Evolutionary conservation across 2,329 filamentous ascomycete genomes (phyloP).

Genomic region (Huntiella moniliformis): DNA sequence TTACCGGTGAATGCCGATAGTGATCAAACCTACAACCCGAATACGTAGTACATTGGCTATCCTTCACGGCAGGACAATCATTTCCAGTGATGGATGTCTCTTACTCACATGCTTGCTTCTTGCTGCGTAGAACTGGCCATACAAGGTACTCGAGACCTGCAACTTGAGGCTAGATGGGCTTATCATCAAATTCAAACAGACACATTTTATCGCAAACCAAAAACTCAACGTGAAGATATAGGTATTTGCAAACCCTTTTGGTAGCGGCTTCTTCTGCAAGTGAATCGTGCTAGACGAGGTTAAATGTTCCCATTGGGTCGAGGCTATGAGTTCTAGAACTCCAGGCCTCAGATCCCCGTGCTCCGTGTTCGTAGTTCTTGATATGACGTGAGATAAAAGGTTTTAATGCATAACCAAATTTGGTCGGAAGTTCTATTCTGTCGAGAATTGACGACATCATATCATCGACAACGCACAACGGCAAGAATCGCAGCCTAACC

Average conservation of each 20-base stretch:
- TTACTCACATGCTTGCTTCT: too few species aligned
- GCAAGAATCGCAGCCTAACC: too few species aligned
- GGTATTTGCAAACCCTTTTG: slow-evolving; percentile 43
- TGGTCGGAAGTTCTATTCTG: too few species aligned
- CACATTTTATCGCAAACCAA: slow-evolving; percentile 31
- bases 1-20: slow-evolving; percentile 2
- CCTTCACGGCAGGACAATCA: slow-evolving; percentile 32
- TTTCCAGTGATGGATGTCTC: slow-evolving; percentile 22
- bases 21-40: slow-evolving; percentile 1
- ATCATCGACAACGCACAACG: too few species aligned
- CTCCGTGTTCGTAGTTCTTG: too few species aligned
- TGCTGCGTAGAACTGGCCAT: slow-evolving; percentile 37
- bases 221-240: slow-evolving; percentile 39
- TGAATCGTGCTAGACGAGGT: slow-evolving; percentile 25
- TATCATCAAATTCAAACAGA: slow-evolving; percentile 37
- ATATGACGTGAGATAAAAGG: too few species aligned
- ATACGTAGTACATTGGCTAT: slow-evolving; percentile 26
- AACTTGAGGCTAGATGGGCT: slow-evolving; percentile 32
- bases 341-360: background rate
- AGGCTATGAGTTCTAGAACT: background rate
- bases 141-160: slow-evolving; percentile 37
- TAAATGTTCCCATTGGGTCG: background rate
- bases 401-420: too few species aligned
- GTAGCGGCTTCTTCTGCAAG: slow-evolving; percentile 36
- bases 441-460: too few species aligned